Conservation (phyloP, 2,329 filamentous ascomycete genomes). For the Sclerotinia subarctica region DNA sequence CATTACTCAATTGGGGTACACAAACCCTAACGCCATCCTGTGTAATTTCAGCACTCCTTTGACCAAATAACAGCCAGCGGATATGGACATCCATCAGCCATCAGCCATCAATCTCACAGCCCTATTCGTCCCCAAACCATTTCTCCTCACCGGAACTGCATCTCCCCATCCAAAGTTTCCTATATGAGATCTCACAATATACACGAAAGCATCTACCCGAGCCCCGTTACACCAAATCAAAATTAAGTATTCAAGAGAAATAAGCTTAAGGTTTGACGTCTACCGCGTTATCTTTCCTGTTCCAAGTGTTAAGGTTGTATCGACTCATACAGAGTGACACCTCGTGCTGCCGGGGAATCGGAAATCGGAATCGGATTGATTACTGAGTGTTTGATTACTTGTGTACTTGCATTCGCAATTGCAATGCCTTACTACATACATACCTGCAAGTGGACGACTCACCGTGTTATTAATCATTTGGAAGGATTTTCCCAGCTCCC, state of each 20-base stretch:
- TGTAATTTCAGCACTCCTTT: background rate
- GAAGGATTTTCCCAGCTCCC: background rate
- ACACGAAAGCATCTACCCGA: background rate
- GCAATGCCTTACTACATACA: background rate
- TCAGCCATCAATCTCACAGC: background rate
- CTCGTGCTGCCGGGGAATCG: constrained; percentile 6
- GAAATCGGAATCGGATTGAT: background rate
- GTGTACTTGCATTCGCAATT: background rate
- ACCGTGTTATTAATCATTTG: background rate
- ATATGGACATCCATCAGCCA: background rate
- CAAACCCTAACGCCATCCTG: background rate
- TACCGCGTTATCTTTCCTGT: background rate
- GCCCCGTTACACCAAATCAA: background rate
- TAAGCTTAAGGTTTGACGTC: background rate
- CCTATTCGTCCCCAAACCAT: background rate
- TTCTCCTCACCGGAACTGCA: background rate
- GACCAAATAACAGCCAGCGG: background rate
- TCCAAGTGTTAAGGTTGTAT: background rate
- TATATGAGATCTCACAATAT: background rate
- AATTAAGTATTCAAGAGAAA: background rate
- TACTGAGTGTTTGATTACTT: background rate
- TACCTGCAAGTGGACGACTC: background rate
- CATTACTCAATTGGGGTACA: background rate
- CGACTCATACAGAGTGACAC: too few relatives aligned
- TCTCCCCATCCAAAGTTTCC: background rate